Conservation (phyloP, 257 asterid species). For the Cinchona pubescens region DNA sequence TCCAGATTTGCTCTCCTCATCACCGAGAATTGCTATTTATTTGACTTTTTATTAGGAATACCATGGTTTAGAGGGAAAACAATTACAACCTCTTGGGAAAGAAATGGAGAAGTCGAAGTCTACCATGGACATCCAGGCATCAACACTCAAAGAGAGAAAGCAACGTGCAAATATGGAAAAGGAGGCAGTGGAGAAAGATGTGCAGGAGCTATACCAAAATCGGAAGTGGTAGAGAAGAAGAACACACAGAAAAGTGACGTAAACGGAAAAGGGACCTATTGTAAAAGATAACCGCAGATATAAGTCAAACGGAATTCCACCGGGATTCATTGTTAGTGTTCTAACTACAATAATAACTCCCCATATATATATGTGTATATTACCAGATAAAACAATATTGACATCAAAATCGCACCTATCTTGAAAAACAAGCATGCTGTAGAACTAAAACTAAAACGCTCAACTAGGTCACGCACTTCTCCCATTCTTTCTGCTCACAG, state of each 20-base stretch:
- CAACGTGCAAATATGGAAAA: constrained; percentile 5
- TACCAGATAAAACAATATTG: not conserved
- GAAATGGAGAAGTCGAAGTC: constrained; percentile 8
- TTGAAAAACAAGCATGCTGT: not conserved
- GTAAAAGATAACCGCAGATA: not conserved
- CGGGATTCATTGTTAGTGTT: not conserved
- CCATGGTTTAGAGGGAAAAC: not conserved
- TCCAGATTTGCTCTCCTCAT: not conserved
- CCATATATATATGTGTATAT: not conserved
- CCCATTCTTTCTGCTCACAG: constrained; percentile 74
- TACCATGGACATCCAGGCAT: not conserved
- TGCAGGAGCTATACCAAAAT: constrained; percentile 6
- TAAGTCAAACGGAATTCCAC: not conserved
- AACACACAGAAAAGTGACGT: not conserved
- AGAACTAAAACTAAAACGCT: not conserved
- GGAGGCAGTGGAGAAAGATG: constrained; percentile 17
- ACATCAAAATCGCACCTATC: not conserved
- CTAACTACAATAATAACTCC: not conserved
- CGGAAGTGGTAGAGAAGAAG: not conserved
- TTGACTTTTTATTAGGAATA: not conserved
- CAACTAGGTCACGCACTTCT: constrained; percentile 46
- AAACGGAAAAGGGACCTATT: not conserved
- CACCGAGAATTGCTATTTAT: not conserved
- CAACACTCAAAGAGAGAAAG: not conserved
- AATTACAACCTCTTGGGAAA: not conserved